A percentile compares a stretch with the other conserved stretches of the same genome.
Evolutionary conservation across 805 yeast species (phyloP).

Genomic region (Ogataea zsoltii): DNA sequence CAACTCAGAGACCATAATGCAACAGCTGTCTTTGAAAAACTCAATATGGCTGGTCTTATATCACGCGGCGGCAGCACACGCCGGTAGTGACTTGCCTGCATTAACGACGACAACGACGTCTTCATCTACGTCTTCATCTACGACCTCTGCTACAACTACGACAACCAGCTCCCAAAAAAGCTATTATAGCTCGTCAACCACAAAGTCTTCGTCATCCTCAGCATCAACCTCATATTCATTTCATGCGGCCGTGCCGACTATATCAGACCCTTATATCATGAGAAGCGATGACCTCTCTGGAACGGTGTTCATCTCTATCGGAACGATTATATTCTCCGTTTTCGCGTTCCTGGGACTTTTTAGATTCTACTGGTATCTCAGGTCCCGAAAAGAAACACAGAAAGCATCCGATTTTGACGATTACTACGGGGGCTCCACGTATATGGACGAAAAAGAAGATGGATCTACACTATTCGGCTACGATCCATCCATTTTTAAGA

Average conservation of each 20-base stretch:
- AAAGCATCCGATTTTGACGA: slow-evolving; percentile 15
- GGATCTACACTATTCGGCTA: slow-evolving; percentile 15
- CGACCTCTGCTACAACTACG: neutral
- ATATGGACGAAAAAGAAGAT: slow-evolving; percentile 13
- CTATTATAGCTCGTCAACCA: neutral
- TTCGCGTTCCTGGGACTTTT: slow-evolving; percentile 24
- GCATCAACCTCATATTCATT: slow-evolving; percentile 18
- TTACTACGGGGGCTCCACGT: slow-evolving; percentile 18
- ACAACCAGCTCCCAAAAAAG: neutral
- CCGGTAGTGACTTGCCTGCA: slow-evolving; percentile 7
- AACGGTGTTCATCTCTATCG: slow-evolving; percentile 45
- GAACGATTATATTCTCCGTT: slow-evolving; percentile 33
- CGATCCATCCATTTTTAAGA: slow-evolving; percentile 14
- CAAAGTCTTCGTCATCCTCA: slow-evolving; percentile 1
- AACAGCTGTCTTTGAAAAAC: neutral
- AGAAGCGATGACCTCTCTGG: slow-evolving; percentile 33
- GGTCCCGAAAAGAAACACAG: slow-evolving; percentile 27
- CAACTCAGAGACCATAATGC: too few species aligned
- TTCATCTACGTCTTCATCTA: neutral
- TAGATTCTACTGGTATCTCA: slow-evolving; percentile 28
- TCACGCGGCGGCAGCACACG: neutral
- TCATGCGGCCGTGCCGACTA: slow-evolving; percentile 23
- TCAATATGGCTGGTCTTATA: neutral
- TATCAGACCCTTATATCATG: slow-evolving; percentile 35
- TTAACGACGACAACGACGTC: slow-evolving; percentile 7